These are phyloP conservation scores for Asterella californica DNA, from an alignment of 225 moss, liverwort and hornwort species.

Conservation along the genomic window DNA sequence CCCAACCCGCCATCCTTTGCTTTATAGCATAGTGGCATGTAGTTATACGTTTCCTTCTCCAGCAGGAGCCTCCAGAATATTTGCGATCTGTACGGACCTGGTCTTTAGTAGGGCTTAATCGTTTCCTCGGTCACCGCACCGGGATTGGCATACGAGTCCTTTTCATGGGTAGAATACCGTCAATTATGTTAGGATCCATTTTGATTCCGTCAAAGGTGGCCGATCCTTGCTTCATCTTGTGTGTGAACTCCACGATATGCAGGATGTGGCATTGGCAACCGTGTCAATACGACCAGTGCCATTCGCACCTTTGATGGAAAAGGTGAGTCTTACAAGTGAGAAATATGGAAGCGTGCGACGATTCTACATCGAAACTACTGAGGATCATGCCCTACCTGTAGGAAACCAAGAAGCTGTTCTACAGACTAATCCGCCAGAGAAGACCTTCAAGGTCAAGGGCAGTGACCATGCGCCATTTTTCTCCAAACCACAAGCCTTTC, in stretches of 20 bases:
- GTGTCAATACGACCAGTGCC: conserved; percentile 96
- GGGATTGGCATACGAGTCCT: neutral
- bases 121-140: neutral
- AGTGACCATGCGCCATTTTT: conserved; percentile 98
- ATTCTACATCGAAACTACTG: conserved; percentile 73
- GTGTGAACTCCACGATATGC: conserved; percentile 16
- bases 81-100: neutral
- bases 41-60: neutral
- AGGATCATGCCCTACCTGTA: conserved; percentile 72
- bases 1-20: neutral
- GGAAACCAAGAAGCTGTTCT: conserved; percentile 65
- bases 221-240: neutral
- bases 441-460: conserved; percentile 77
- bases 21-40: neutral
- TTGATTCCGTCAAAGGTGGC: neutral
- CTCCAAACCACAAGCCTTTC: conserved; percentile 90
- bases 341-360: conserved; percentile 82
- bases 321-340: conserved; percentile 60
- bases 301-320: conserved; percentile 93
- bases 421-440: conserved; percentile 81
- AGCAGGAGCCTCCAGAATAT: neutral
- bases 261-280: conserved; percentile 92
- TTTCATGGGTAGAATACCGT: neutral
- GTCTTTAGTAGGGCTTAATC: neutral
- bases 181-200: neutral